Conservation (phyloP, 805 yeast species). For the Kluyveromyces aestuarii region DNA sequence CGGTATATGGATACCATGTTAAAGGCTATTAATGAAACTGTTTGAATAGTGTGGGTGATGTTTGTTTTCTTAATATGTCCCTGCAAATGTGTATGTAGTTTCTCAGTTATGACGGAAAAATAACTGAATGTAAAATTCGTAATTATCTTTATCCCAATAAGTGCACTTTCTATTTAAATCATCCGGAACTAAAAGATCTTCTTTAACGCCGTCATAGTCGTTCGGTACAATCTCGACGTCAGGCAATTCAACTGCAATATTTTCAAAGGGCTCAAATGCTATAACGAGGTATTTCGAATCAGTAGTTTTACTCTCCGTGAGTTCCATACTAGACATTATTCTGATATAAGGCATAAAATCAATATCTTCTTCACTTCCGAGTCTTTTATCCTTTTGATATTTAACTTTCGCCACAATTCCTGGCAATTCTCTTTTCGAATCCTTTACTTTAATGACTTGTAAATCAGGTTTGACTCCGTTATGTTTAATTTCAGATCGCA, state of each 20-base stretch:
- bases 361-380: conserved; percentile 6
- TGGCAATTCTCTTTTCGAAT: conserved; percentile 43
- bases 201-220: conserved; percentile 18
- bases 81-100: background rate
- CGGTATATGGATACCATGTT: conserved; percentile 32
- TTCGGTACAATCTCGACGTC: conserved; percentile 36
- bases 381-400: conserved; percentile 36
- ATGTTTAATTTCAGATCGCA: conserved; percentile 8
- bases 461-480: conserved; percentile 45
- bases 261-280: conserved; percentile 88
- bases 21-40: conserved; percentile 7
- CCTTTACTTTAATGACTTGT: conserved; percentile 58
- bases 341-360: conserved; percentile 49
- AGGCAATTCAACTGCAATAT: conserved; percentile 68
- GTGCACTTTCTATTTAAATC: conserved; percentile 40
- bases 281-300: conserved; percentile 53
- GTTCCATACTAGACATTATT: conserved; percentile 72
- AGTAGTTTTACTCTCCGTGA: conserved; percentile 40
- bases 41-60: background rate
- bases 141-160: conserved; percentile 63
- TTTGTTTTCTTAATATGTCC: too few relatives aligned
- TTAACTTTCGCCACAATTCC: conserved; percentile 63
- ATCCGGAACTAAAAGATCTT: conserved; percentile 25
- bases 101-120: conserved; percentile 32
- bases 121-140: conserved; percentile 63